A percentile compares a stretch with the other conserved stretches of the same genome.
Evolutionary conservation across 2,329 filamentous ascomycete species (phyloP).

Genomic region (Aspergillus eucalypticola): DNA sequence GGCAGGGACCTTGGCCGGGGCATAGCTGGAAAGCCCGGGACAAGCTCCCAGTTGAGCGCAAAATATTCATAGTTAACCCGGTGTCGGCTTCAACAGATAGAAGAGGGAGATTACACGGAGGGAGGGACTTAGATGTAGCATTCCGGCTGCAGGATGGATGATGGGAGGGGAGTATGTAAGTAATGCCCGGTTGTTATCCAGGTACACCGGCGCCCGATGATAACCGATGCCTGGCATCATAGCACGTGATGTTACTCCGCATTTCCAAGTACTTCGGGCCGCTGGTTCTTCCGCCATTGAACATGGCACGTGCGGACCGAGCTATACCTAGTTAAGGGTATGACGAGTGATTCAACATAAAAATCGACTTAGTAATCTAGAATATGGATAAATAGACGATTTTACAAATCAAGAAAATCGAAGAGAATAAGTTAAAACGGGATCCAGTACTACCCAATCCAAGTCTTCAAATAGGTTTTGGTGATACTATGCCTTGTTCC

Average conservation of each 20-base stretch:
- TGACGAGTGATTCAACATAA: too few species aligned
- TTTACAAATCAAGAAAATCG: too few species aligned
- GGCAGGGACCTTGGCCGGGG: constrained; percentile 28
- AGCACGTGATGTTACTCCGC: constrained; percentile 25
- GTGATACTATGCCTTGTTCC: too few species aligned
- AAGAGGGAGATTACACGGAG: constrained; percentile 2
- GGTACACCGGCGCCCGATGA: constrained; percentile 21
- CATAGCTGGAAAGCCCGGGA: constrained; percentile 28
- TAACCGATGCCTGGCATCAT: constrained; percentile 26
- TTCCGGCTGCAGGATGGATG: constrained; percentile 11
- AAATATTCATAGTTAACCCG: constrained; percentile 29
- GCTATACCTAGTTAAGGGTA: too few species aligned
- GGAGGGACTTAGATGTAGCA: constrained; percentile 5
- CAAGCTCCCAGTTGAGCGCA: constrained; percentile 34
- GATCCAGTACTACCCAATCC: too few species aligned
- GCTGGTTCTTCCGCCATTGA: too few species aligned
- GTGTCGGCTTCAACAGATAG: background rate
- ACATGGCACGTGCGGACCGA: too few species aligned
- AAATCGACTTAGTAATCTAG: too few species aligned
- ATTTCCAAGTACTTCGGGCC: too few species aligned
- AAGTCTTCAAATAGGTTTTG: too few species aligned
- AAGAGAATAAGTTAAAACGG: too few species aligned
- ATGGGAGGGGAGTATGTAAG: constrained; percentile 2
- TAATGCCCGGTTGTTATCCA: background rate
- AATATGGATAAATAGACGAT: too few species aligned